Evolutionary conservation across 1,139 yeast genomes (phyloP).

Genomic region (Wickerhamomyces sp.): DNA sequence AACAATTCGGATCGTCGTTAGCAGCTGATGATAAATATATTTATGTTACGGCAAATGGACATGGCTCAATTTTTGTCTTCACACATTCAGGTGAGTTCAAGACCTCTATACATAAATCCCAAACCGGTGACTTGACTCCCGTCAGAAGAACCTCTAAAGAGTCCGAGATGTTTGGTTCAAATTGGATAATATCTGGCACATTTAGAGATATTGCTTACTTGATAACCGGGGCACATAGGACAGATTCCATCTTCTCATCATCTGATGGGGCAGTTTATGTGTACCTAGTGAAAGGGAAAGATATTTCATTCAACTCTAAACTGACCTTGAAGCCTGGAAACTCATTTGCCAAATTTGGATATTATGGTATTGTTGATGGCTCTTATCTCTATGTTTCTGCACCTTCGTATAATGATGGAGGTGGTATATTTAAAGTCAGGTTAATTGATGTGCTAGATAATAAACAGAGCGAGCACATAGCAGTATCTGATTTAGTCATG

Average conservation of each 20-base stretch:
- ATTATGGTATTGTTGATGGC: constrained; percentile 25
- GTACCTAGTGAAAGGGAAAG: constrained; percentile 24
- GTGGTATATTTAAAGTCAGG: constrained; percentile 39
- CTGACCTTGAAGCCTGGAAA: constrained; percentile 16
- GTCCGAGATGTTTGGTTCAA: constrained; percentile 28
- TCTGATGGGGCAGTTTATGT: constrained; percentile 38
- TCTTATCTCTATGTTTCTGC: constrained; percentile 32
- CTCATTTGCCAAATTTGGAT: constrained; percentile 31
- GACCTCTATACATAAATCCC: constrained; percentile 5
- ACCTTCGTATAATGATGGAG: constrained; percentile 37
- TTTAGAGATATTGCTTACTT: constrained; percentile 23
- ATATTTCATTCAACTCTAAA: constrained; percentile 9
- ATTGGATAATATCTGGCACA: constrained; percentile 24
- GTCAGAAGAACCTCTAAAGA: constrained; percentile 19
- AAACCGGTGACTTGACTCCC: constrained; percentile 1
- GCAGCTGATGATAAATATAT: constrained; percentile 21
- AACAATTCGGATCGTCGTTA: constrained; percentile 33
- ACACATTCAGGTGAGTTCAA: constrained; percentile 4
- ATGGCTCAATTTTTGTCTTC: constrained; percentile 30
- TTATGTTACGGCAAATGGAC: constrained; percentile 30
- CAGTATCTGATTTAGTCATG: constrained; percentile 14
- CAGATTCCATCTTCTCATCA: constrained; percentile 17
- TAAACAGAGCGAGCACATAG: constrained; percentile 5
- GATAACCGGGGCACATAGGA: constrained; percentile 23
- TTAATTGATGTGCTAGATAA: no score